phyloP scores from a whole-genome alignment of 2,329 filamentous ascomycete genomes.

The Nothomitra cinnamomea region DNA sequence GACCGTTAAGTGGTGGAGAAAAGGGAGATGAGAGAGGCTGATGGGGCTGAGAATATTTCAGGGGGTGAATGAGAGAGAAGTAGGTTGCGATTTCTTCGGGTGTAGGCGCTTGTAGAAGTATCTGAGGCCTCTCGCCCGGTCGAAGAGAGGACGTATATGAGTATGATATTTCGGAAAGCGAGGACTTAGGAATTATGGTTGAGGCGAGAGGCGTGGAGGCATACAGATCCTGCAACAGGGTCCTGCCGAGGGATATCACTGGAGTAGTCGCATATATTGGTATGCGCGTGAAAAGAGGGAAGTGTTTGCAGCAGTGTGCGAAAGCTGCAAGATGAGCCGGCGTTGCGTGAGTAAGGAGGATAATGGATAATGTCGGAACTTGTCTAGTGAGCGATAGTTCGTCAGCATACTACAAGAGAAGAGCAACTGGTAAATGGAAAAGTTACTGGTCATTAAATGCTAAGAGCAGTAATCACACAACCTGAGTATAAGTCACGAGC shows the following conservation, averaged over 20 bases:
- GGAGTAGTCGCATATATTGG: constrained; percentile 89
- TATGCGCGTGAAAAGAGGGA: constrained; percentile 79
- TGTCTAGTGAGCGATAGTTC: constrained; percentile 40
- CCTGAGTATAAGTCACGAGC: neutral
- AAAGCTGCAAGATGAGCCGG: constrained; percentile 82
- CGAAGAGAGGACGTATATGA: constrained; percentile 35
- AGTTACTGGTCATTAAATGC: neutral
- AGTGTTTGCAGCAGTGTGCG: constrained; percentile 92
- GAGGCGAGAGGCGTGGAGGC: constrained; percentile 75
- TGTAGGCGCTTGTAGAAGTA: constrained; percentile 53
- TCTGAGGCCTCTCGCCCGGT: constrained; percentile 23
- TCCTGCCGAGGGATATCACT: constrained; percentile 83
- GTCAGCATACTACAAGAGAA: constrained; percentile 5
- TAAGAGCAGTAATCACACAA: too few species aligned
- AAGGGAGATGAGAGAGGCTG: constrained; percentile 76
- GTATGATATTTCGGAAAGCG: constrained; percentile 48
- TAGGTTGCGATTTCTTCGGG: constrained; percentile 81
- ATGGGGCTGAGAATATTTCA: constrained; percentile 95
- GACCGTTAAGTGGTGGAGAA: constrained; percentile 72
- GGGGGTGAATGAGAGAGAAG: constrained; percentile 74
- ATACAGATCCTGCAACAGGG: constrained; percentile 82
- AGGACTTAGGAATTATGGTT: constrained; percentile 58
- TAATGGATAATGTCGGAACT: constrained; percentile 77
- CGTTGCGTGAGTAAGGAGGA: constrained; percentile 89
- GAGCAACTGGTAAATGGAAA: constrained; percentile 3